Base-by-base conservation (phyloP, 2,329 filamentous ascomycete genomes). In the Alternaria sp. region DNA sequence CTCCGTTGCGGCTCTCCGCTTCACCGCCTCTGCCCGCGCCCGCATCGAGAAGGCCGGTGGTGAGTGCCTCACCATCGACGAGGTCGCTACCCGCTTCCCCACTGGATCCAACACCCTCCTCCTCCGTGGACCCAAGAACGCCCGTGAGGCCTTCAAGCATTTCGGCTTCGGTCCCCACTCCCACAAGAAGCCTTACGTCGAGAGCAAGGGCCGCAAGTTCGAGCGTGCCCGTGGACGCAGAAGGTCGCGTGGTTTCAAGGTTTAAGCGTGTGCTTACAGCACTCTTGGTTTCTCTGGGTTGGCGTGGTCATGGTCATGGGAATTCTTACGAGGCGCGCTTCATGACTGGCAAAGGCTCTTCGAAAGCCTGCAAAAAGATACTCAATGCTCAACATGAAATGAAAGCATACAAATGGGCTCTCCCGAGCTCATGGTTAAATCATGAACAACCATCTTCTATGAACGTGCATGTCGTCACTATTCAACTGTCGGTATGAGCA, bases 151-250 rank as follows among this genome's bases (percentile, higher is more conserved):
- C 70, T 87, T 98, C 84, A 98, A 97, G 92, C 96, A 99, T 88
- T 99, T 99, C 83, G 96, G 96, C 82, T 92, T 99, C 79, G 96
- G 96, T 75, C 96, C 96, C 74, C 96, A 99, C 90, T 94, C 90
- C 85, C 87, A 97, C 91, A 99, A 98, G 95, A 98, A 97, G 90
- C 95, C 95, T 77, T 92, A 97, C 79, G 89, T 99, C 81, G 89
- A 93, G 86, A 97, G 93, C 88, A 99, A 99, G 92, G 96, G 96
- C 81, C 92, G 96, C 86, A 99, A 99, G 89, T 99, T 99, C 88
- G 96, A 99, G 91, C 89, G 90, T 81, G 96, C 94, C 81, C 94
- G 96, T 96, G 96, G 96, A 86, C 94, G 96, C 86, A 96, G 96
- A 91, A 89, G 93, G 84, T 98, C 94, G 80, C 90, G 92, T 81